These are phyloP conservation scores for Diaporthe caulivora DNA, from an alignment of 2,329 filamentous ascomycete genomes.

Conservation along the genomic window DNA sequence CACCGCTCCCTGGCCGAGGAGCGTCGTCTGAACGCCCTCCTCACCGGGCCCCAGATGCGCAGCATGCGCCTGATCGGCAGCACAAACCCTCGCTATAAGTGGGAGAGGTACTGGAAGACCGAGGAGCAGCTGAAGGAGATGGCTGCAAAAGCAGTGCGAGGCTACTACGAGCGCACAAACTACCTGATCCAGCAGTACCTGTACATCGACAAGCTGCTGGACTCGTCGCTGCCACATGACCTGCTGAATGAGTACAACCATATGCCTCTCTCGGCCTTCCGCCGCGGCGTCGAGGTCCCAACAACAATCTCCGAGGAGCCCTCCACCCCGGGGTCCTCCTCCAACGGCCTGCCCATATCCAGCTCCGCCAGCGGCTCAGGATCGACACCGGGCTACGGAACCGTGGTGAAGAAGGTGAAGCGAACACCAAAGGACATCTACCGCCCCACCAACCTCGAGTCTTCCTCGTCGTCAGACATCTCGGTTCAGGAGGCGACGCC, in stretches of 20 bases:
- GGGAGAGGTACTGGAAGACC: constrained; percentile 88
- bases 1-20: constrained; percentile 63
- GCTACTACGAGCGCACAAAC: constrained; percentile 93
- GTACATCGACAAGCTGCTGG: constrained; percentile 91
- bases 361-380: constrained; percentile 41
- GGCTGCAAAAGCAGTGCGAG: constrained; percentile 75
- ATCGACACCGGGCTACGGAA: constrained; percentile 34
- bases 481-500: constrained; percentile 5
- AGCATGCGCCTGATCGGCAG: constrained; percentile 91
- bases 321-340: constrained; percentile 45
- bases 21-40: constrained; percentile 69
- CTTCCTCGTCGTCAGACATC: neutral
- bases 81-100: constrained; percentile 86
- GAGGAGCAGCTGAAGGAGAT: constrained; percentile 80
- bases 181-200: constrained; percentile 90
- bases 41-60: constrained; percentile 79
- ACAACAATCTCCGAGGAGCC: constrained; percentile 82
- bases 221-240: constrained; percentile 92
- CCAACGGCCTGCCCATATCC: constrained; percentile 45
- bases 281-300: constrained; percentile 71
- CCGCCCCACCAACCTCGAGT: constrained; percentile 33
- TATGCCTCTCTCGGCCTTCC: constrained; percentile 66
- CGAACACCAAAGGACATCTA: constrained; percentile 90
- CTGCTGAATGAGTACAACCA: constrained; percentile 90
- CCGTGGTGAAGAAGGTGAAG: constrained; percentile 68